These are phyloP conservation scores for Phyllosticta capitalensis DNA, from an alignment of 2,329 filamentous ascomycete species.

Conservation along the genomic window DNA sequence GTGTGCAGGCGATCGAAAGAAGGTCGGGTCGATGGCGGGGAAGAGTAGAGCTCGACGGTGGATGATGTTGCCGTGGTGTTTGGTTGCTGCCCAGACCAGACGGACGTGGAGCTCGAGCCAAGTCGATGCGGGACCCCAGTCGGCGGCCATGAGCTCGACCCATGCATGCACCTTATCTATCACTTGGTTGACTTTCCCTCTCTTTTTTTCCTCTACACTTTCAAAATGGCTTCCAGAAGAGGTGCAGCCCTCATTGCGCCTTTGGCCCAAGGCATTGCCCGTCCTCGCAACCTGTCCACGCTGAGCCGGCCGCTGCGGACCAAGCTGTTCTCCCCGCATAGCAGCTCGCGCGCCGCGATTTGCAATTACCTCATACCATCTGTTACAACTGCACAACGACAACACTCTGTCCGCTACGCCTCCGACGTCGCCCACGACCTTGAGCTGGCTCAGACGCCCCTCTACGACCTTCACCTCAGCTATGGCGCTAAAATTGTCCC, in stretches of 20 bases:
- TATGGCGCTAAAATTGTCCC: constrained; percentile 88
- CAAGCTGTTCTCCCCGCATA: background rate
- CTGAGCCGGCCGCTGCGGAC: constrained; percentile 1
- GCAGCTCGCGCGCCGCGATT: background rate
- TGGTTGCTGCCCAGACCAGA: background rate
- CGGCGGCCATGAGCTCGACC: background rate
- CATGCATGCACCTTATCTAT: background rate
- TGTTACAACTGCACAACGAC: background rate
- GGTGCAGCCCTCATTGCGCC: constrained; percentile 12
- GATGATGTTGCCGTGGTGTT: background rate
- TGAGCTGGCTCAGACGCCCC: constrained; percentile 50
- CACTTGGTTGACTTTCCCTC: background rate
- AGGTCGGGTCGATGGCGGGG: background rate
- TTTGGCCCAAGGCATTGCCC: constrained; percentile 5
- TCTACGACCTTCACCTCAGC: constrained; percentile 69
- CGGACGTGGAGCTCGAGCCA: constrained; percentile 2
- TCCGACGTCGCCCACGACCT: constrained; percentile 15
- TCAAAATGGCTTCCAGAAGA: constrained; percentile 6
- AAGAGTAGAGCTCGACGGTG: background rate
- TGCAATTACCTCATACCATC: constrained; percentile 11
- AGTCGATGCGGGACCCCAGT: constrained; percentile 3
- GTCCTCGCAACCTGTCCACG: background rate
- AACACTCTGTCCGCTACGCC: constrained; percentile 17
- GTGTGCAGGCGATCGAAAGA: constrained; percentile 1
- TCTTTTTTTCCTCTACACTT: background rate